Conservation (phyloP, 805 yeast species). For the Sugiyamaella valdiviana region DNA sequence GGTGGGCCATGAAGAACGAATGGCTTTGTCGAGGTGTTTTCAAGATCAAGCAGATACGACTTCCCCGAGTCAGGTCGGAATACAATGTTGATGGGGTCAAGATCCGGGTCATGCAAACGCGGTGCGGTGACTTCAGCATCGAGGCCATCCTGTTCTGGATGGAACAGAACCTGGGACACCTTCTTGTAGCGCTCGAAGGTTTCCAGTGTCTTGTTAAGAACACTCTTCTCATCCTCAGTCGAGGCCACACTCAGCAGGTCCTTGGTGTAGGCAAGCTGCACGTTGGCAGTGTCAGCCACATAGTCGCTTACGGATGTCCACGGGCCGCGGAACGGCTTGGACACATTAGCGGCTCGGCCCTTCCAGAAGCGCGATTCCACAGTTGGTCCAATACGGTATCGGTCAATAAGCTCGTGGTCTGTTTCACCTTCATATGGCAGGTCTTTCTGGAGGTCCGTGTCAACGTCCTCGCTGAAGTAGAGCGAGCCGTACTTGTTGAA, state of each 20-base stretch:
- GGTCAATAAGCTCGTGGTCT: conserved; percentile 44
- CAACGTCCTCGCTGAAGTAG: conserved; percentile 68
- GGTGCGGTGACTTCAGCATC: conserved; percentile 59
- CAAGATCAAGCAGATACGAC: conserved; percentile 69
- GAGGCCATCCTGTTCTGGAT: conserved; percentile 39
- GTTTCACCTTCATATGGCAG: conserved; percentile 59
- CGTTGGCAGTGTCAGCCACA: conserved; percentile 54
- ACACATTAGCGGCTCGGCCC: conserved; percentile 48
- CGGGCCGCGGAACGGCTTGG: conserved; percentile 61
- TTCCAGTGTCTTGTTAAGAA: conserved; percentile 39
- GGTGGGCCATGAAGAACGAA: conserved; percentile 75
- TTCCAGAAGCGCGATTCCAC: conserved; percentile 75
- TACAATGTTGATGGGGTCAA: conserved; percentile 85
- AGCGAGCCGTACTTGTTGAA: conserved; percentile 77
- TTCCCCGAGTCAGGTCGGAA: conserved; percentile 35
- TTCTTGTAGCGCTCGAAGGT: conserved; percentile 56
- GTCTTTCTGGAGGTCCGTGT: conserved; percentile 37
- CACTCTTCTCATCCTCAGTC: conserved; percentile 29
- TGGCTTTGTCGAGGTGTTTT: conserved; percentile 74
- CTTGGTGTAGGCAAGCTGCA: conserved; percentile 59
- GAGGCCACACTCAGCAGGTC: conserved; percentile 38
- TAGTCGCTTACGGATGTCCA: conserved; percentile 65
- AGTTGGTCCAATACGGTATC: conserved; percentile 92
- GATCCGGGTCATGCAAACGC: conserved; percentile 70
- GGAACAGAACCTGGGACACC: conserved; percentile 53